Conservation (phyloP, 1,284 basidiomycete genomes). For the Pterulicium gracile region DNA sequence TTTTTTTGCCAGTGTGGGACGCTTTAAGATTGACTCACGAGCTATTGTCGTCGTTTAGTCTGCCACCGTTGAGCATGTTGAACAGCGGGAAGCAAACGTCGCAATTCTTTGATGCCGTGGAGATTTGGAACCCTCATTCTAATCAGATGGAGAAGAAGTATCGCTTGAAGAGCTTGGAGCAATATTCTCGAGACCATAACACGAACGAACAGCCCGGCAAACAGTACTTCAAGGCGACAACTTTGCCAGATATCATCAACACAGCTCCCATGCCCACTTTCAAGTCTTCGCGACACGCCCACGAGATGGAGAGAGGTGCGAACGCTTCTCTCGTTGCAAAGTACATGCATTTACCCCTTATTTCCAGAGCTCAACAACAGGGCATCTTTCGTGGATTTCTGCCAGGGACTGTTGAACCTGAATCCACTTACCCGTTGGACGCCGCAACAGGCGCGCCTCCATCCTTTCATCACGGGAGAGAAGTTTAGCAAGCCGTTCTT, state of each 20-base stretch:
- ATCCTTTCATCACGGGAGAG: constrained; percentile 98
- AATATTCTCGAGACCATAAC: constrained; percentile 92
- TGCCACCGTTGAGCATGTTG: constrained; percentile 89
- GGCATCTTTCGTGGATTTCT: constrained; percentile 95
- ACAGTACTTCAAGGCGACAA: constrained; percentile 95
- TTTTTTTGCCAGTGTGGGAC: constrained; percentile 13
- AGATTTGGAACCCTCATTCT: constrained; percentile 57
- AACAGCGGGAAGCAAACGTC: constrained; percentile 92
- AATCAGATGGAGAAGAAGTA: constrained; percentile 75
- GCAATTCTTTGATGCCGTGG: constrained; percentile 86
- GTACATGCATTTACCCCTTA: constrained; percentile 8
- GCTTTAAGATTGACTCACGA: constrained; percentile 7
- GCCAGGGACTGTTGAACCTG: constrained; percentile 86
- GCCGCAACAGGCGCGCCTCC: constrained; percentile 90
- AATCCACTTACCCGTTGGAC: constrained; percentile 96
- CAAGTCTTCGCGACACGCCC: constrained; percentile 66
- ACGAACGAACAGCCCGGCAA: constrained; percentile 96
- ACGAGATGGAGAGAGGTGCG: constrained; percentile 89
- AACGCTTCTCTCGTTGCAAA: constrained; percentile 5
- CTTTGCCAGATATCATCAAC: constrained; percentile 92
- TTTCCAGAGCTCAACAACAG: constrained; percentile 82
- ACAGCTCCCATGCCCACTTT: constrained; percentile 83
- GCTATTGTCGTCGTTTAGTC: constrained; percentile 28
- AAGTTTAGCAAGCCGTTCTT: constrained; percentile 84
- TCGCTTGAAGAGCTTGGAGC: constrained; percentile 85